Conservation (phyloP, 192 early-diverging fungal genomes). For the Allomyces macrogynus region DNA sequence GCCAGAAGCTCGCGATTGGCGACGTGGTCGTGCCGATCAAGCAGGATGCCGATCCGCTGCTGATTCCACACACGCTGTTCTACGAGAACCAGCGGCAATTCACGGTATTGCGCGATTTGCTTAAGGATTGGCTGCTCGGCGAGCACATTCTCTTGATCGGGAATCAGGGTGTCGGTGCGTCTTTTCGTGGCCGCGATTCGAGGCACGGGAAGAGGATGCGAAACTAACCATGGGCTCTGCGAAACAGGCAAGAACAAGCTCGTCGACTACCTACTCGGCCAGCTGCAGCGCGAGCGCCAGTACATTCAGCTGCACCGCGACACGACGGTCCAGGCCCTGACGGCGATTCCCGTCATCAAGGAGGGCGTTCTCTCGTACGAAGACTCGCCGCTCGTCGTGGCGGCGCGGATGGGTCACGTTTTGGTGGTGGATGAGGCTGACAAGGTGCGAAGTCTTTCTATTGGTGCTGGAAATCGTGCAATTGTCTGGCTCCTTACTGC, state of each 20-base stretch:
- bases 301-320: constrained; percentile 67
- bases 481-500: too few species aligned
- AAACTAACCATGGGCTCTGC: too few species aligned
- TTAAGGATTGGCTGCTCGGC: constrained; percentile 56
- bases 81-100: constrained; percentile 57
- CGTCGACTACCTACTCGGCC: constrained; percentile 48
- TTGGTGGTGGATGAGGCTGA: constrained; percentile 66
- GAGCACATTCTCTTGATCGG: constrained; percentile 65
- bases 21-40: constrained; percentile 19
- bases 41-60: constrained; percentile 31
- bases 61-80: constrained; percentile 46
- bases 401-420: constrained; percentile 31
- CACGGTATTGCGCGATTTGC: constrained; percentile 48
- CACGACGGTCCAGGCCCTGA: constrained; percentile 56
- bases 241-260: constrained; percentile 36
- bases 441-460: constrained; percentile 11
- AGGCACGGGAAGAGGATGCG: too few species aligned
- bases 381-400: constrained; percentile 44
- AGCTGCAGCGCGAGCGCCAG: constrained; percentile 44
- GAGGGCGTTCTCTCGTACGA: constrained; percentile 47
- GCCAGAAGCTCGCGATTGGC: constrained; percentile 10
- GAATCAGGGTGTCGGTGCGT: constrained; percentile 36
- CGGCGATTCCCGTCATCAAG: constrained; percentile 45
- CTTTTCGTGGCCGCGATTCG: too few species aligned
- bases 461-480: too few species aligned